phyloP scores from a whole-genome alignment of 1,284 basidiomycete species.

The Exsudoporus floridanus region DNA sequence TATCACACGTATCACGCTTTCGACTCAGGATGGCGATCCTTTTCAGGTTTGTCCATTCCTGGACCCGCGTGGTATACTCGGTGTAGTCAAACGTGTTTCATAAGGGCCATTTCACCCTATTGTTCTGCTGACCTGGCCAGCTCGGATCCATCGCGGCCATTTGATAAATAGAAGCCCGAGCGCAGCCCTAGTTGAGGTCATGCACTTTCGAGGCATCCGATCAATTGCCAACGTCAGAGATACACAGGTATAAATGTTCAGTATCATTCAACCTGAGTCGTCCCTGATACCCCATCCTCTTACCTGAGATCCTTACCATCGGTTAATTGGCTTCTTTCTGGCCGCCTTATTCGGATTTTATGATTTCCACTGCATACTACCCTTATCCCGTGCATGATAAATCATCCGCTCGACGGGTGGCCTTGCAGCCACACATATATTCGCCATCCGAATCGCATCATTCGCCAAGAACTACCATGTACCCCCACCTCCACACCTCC shows the following conservation, averaged over 20 bases:
- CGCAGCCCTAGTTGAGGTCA: slow-evolving; percentile 30
- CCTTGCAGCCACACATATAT: slow-evolving; percentile 34
- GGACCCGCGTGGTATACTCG: slow-evolving; percentile 11
- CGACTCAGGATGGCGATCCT: slow-evolving; percentile 20
- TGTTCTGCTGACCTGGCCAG: slow-evolving; percentile 22
- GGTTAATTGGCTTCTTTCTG: slow-evolving; percentile 19
- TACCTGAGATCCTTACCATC: slow-evolving; percentile 16
- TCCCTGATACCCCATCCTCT: slow-evolving; percentile 31
- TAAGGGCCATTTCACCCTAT: slow-evolving; percentile 28
- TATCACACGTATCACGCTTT: slow-evolving; percentile 19
- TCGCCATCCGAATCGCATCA: slow-evolving; percentile 26
- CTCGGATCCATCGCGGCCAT: slow-evolving; percentile 31
- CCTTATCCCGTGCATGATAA: slow-evolving; percentile 29
- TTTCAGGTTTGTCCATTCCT: slow-evolving; percentile 31
- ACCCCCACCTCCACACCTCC: slow-evolving; percentile 22
- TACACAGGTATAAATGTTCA: slow-evolving; percentile 34
- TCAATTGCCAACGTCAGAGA: slow-evolving; percentile 33
- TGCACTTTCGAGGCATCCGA: slow-evolving; percentile 32
- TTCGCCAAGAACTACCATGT: slow-evolving; percentile 27
- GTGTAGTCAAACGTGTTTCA: slow-evolving; percentile 36
- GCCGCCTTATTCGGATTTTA: slow-evolving; percentile 24
- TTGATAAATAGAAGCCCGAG: slow-evolving; percentile 37
- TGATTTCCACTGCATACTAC: slow-evolving; percentile 34
- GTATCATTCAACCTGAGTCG: slow-evolving; percentile 19
- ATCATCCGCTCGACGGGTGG: slow-evolving; percentile 20